A percentile compares a stretch with the other conserved stretches of the same genome.
Conservation (phyloP, 1,284 basidiomycete genomes). For the Leccinum solheimii region DNA sequence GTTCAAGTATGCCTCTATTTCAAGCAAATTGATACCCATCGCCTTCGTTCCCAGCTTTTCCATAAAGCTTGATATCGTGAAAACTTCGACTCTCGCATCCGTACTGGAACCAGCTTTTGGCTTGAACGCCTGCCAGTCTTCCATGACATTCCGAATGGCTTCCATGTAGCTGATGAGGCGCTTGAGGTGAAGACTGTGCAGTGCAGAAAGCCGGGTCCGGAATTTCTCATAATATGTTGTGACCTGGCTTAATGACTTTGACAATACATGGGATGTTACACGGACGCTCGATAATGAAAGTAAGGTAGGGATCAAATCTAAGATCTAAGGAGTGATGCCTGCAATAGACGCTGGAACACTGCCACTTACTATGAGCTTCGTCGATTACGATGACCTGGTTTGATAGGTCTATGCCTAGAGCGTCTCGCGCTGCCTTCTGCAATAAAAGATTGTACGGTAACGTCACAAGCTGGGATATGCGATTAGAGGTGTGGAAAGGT, state of each 20-base stretch:
- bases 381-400: slow-evolving; percentile 91
- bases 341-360: neutral
- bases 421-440: slow-evolving; percentile 82
- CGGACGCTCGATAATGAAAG: slow-evolving; percentile 82
- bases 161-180: slow-evolving; percentile 76
- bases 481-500: neutral
- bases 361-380: slow-evolving; percentile 88
- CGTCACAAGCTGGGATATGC: slow-evolving; percentile 68
- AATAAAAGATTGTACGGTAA: slow-evolving; percentile 94
- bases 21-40: slow-evolving; percentile 78
- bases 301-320: slow-evolving; percentile 86
- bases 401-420: slow-evolving; percentile 81
- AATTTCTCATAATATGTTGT: slow-evolving; percentile 81
- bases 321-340: slow-evolving; percentile 46
- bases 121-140: slow-evolving; percentile 44
- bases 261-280: slow-evolving; percentile 61
- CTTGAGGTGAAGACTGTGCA: slow-evolving; percentile 79
- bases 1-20: slow-evolving; percentile 82
- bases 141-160: slow-evolving; percentile 60
- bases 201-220: slow-evolving; percentile 68
- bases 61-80: slow-evolving; percentile 68
- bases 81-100: slow-evolving; percentile 49
- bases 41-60: slow-evolving; percentile 65
- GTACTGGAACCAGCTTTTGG: slow-evolving; percentile 17
- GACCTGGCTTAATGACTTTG: slow-evolving; percentile 75